Evolutionary conservation across 2,329 filamentous ascomycete species (phyloP).

Genomic region (Alternaria consortialis): DNA sequence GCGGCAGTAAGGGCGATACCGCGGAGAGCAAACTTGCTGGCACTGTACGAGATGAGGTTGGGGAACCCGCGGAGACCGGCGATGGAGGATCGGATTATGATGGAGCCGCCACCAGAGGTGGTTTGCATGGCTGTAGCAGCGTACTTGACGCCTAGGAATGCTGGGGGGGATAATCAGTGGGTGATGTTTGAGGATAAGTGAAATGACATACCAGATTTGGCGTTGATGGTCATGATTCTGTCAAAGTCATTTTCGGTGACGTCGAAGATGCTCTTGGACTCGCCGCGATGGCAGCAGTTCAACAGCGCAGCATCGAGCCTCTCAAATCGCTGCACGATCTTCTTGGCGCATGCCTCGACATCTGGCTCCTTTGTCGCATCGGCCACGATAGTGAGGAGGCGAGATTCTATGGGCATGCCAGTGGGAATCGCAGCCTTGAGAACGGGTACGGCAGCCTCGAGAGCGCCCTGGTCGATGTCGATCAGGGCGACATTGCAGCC

Average conservation of each 20-base stretch:
- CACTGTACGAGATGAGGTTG: constrained; percentile 49
- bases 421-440: constrained; percentile 37
- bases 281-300: constrained; percentile 39
- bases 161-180: constrained; percentile 18
- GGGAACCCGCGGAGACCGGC: constrained; percentile 52
- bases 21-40: constrained; percentile 50
- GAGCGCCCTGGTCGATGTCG: constrained; percentile 43
- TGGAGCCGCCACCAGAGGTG: constrained; percentile 47
- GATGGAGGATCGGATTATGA: constrained; percentile 52
- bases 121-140: constrained; percentile 45
- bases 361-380: constrained; percentile 49
- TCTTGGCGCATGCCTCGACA: constrained; percentile 35
- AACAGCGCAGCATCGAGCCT: constrained; percentile 40
- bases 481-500: constrained; percentile 51
- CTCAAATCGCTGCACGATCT: constrained; percentile 39
- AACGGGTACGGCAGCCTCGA: constrained; percentile 37
- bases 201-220: constrained; percentile 46
- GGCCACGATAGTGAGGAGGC: constrained; percentile 44
- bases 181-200: not conserved
- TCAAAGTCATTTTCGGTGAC: constrained; percentile 49
- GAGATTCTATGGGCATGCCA: constrained; percentile 34
- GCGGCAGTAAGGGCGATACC: constrained; percentile 53
- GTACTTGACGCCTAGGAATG: constrained; percentile 52
- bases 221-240: constrained; percentile 50
- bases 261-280: constrained; percentile 47